Base-by-base conservation (phyloP, 495 filamentous ascomycete species). In the Chaetomidium leptoderma region DNA sequence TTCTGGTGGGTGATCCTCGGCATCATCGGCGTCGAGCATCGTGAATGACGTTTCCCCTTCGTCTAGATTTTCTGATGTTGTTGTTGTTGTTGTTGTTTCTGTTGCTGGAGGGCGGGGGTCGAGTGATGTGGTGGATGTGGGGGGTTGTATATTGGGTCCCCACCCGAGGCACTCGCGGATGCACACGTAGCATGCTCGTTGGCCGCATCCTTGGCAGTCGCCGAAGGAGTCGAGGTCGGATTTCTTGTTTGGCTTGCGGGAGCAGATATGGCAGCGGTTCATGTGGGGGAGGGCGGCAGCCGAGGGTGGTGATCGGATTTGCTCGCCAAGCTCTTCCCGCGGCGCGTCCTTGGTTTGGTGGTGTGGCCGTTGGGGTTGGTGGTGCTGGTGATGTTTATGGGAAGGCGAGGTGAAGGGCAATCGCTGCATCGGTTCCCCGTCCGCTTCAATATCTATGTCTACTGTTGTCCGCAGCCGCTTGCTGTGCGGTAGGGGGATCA, bases 211-310 rank as follows among this genome's bases (percentile, higher is more conserved):
- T 52, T 70, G 65, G 53, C 76, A 79, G 55, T 77, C 69, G 42
- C 74, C 71, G 53, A 73, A 79, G 30, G 69, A 72, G 57, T 79
- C 76, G 37, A 78, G 73, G 58, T 79, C 74, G 36, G 73, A 69
- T 52, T 74, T 78, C 67, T 72, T 77, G 58, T 62, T 73, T 0
- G 76, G 76, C 39, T 74, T 72, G 29, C 76, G 72, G 59, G 64
- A 72, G 66, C 76, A 79, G 55, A 79, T 75, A 66, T 79, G 75
- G 58, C 76, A 79, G 14, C 74, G 72, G 52, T 54, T 72, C 48
- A 77, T 71, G 1, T 68, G 55, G 0, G 64, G 46, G n/a, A n/a
- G n/a, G 2, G 65, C 37, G 2, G 64, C 21, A n/a, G 59, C 33
- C 42, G 55, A 33, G 9, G 58, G 19, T 23, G 40, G 21, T 14